Conservation (phyloP, 202 grass and related monocot genomes). For the Digitaria exilis region DNA sequence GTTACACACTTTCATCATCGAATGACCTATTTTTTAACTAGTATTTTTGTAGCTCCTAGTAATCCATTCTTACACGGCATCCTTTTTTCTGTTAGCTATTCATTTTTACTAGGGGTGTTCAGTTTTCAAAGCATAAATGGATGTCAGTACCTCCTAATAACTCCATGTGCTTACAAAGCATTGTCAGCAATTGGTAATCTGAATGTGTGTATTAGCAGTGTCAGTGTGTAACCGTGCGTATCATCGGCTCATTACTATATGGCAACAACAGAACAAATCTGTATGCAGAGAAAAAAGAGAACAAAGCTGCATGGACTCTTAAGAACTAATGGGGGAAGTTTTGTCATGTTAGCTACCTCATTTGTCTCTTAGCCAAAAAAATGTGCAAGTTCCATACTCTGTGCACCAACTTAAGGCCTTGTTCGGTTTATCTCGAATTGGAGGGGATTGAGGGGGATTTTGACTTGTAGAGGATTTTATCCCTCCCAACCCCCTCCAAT, state of each 20-base stretch:
- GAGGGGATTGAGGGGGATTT: too few relatives aligned
- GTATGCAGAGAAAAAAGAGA: too few relatives aligned
- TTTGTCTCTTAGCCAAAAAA: background rate
- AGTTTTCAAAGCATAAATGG: background rate
- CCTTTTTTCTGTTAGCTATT: background rate
- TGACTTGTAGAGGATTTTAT: too few relatives aligned
- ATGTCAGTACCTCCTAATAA: background rate
- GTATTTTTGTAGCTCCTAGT: background rate
- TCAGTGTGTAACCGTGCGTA: background rate
- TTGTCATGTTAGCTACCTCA: background rate
- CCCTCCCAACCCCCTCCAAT: too few relatives aligned
- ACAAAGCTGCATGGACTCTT: background rate
- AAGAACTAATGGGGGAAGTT: background rate
- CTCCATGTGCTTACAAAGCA: background rate
- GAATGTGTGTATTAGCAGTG: background rate
- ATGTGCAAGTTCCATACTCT: background rate
- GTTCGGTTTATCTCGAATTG: too few relatives aligned
- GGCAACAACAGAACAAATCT: too few relatives aligned
- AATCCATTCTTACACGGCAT: background rate
- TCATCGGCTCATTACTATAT: background rate
- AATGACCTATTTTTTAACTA: background rate
- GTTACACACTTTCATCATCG: background rate
- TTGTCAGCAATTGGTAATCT: background rate
- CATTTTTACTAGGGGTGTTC: background rate
- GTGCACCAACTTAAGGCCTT: background rate